These are phyloP conservation scores for Stephania yunnanensis DNA, from an alignment of 164 flowering plant species.

Conservation along the genomic window DNA sequence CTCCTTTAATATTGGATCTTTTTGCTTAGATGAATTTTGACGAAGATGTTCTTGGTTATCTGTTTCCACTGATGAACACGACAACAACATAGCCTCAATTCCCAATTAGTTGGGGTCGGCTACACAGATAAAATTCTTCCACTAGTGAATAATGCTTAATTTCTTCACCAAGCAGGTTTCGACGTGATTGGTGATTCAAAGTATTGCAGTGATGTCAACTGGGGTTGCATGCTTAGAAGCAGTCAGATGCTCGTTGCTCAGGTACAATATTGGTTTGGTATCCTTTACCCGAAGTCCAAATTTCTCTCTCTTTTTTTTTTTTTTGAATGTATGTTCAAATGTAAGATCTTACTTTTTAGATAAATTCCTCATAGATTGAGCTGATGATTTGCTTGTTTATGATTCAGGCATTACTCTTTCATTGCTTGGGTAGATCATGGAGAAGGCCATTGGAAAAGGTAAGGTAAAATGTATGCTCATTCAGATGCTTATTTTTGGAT, in stretches of 20 bases:
- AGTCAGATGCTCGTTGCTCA: conserved; percentile 99
- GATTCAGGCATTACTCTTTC: conserved; percentile 72
- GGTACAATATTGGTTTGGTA: conserved; percentile 28
- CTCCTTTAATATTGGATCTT: not conserved
- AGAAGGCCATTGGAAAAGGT: conserved; percentile 64
- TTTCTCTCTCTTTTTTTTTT: too few species aligned
- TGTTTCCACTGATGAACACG: not conserved
- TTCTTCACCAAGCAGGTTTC: conserved; percentile 46
- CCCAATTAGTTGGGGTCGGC: too few species aligned
- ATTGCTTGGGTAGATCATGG: conserved; percentile 84
- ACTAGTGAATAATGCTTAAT: not conserved
- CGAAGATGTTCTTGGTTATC: not conserved
- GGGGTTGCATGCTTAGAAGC: conserved; percentile 99
- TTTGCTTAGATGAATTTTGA: not conserved
- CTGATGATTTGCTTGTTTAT: conserved; percentile 7
- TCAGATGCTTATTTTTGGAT: not conserved
- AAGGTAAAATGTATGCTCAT: conserved; percentile 12
- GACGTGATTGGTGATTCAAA: conserved; percentile 67
- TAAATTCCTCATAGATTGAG: not conserved
- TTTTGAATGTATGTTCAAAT: not conserved
- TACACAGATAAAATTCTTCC: not conserved
- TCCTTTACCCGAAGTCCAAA: not conserved
- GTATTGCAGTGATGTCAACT: conserved; percentile 67
- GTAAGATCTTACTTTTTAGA: not conserved
- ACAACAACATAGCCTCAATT: too few species aligned